Conservation (phyloP, 352 stramenopile genomes). For the Phytophthora vignae region DNA sequence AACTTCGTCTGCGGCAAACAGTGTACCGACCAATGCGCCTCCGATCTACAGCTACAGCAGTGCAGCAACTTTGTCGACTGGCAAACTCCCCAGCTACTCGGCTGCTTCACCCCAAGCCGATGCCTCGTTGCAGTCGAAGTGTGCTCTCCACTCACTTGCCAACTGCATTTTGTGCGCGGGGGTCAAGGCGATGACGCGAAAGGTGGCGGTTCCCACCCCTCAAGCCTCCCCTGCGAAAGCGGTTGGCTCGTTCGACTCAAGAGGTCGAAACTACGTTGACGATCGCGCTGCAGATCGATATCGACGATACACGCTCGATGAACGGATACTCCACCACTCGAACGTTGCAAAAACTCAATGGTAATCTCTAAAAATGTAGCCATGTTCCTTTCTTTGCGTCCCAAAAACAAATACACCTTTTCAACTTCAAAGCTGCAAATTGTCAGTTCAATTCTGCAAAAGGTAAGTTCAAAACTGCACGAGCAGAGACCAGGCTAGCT, state of each 20-base stretch:
- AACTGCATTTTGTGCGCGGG: constrained; percentile 79
- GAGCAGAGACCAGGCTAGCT: too few relatives aligned
- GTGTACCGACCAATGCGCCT: neutral
- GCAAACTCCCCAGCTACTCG: neutral
- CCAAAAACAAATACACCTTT: too few relatives aligned
- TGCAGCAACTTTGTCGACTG: neutral
- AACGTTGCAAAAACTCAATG: constrained; percentile 18
- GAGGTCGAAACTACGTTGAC: constrained; percentile 9
- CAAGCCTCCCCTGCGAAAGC: constrained; percentile 27
- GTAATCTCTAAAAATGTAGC: constrained; percentile 4
- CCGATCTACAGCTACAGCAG: constrained; percentile 7
- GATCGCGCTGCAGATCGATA: constrained; percentile 27
- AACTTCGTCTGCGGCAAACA: neutral
- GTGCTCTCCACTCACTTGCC: constrained; percentile 59
- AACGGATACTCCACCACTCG: constrained; percentile 25
- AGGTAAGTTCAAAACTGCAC: too few relatives aligned
- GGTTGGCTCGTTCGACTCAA: neutral
- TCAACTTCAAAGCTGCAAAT: too few relatives aligned
- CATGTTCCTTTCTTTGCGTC: neutral
- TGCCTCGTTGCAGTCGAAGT: constrained; percentile 38
- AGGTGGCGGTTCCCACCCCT: constrained; percentile 13
- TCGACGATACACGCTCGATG: constrained; percentile 45
- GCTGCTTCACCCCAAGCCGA: constrained; percentile 1
- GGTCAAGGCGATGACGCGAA: constrained; percentile 39
- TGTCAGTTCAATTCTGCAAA: too few relatives aligned